Evolutionary conservation across 345 rosid genomes (phyloP).

Genomic region (Linum lewisii): DNA sequence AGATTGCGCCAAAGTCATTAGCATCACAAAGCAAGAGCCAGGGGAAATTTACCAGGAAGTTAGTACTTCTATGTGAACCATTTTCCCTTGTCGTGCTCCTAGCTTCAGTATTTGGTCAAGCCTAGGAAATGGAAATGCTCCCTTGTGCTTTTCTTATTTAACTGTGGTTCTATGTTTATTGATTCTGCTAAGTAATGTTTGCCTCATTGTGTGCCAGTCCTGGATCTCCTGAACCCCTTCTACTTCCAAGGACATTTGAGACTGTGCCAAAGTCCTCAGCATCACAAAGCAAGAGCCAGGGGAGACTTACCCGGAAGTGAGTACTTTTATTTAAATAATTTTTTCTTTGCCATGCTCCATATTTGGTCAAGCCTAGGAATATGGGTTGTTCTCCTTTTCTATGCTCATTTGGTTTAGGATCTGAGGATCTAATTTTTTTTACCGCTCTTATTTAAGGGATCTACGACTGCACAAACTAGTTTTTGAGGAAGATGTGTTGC

Average conservation of each 20-base stretch:
- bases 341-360: slow-evolving; percentile 6
- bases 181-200: not conserved
- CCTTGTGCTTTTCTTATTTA: not conserved
- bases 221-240: slow-evolving; percentile 40
- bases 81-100: not conserved
- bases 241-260: slow-evolving; percentile 23
- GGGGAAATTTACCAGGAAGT: slow-evolving; percentile 83
- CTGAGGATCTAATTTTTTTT: not conserved
- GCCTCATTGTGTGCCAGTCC: slow-evolving; percentile 12
- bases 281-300: slow-evolving; percentile 39
- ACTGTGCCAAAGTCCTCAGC: slow-evolving; percentile 30
- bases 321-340: slow-evolving; percentile 13
- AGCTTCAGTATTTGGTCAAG: not conserved
- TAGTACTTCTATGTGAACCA: slow-evolving; percentile 13
- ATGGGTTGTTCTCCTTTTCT: not conserved
- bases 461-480: slow-evolving; percentile 25
- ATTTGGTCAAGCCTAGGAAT: not conserved
- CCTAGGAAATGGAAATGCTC: not conserved
- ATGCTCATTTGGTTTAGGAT: not conserved
- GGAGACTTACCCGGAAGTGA: slow-evolving; percentile 76
- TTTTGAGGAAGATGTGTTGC: slow-evolving; percentile 26
- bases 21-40: slow-evolving; percentile 37
- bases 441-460: slow-evolving; percentile 15
- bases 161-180: not conserved
- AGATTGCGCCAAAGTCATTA: slow-evolving; percentile 26